Evolutionary conservation across 345 rosid genomes (phyloP), one percentile per base, ranked within the genome.

Genomic region (Excoecaria cochinchinensis): DNA sequence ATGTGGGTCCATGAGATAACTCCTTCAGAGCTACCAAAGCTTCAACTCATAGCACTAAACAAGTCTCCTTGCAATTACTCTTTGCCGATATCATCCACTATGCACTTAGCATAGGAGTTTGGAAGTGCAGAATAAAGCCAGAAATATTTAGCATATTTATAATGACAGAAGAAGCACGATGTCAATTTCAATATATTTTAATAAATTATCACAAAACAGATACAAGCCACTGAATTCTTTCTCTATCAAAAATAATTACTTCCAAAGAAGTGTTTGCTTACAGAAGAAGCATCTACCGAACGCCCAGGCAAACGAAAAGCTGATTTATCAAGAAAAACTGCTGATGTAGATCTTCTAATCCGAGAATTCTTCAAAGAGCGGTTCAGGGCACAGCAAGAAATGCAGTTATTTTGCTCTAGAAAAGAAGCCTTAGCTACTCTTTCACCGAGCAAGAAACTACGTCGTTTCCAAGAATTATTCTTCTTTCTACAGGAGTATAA

Each of bases 241-340:
- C 31, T 31, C 31, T 31, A 31, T 31, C 31, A 31, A 31, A 31
- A 31, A 31, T 31, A 31, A 31, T 31, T 31, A 31, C 31, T 31
- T 31, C 31, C 1, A 31, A 31, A 31, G 31, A 31, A 31, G 31
- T 31, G 77, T 42, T 71, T 50, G 84, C 98, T 81, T 48, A 90
- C 97, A 76, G 77, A 72, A 79, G 81, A 57, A 60, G 81, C 66
- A 69, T 48, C 51, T 50, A 76, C 65, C 63, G 80, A 78, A 76
- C 76, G 76, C 80, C 74, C 79, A 67, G 84, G 80, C 81, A 86
- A 87, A 78, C 67, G 77, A 81, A 88, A 87, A 17, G 80, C 13
- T 75, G 94, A 89, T 76, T 80, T 90, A 74, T 95, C 96, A 15
- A 56, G 44, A 76, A 91, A 91, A 48, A 85, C 90, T 71, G 87